Conservation (phyloP, 495 filamentous ascomycete genomes). For the Xylaria telfairii region DNA sequence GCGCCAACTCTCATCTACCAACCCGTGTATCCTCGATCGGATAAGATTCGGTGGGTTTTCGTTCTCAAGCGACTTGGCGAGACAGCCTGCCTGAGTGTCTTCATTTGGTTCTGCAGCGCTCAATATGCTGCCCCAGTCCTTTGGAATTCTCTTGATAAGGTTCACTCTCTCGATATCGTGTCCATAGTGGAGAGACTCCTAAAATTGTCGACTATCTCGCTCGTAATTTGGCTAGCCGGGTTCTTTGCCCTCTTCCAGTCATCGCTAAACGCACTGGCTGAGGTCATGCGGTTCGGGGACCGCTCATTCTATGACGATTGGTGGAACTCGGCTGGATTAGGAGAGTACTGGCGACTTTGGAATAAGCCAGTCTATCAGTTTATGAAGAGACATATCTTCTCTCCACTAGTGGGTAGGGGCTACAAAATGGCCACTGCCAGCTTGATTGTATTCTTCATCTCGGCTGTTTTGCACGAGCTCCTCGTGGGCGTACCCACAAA, state of each 20-base stretch:
- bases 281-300: slow-evolving; percentile 88
- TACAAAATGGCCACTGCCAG: slow-evolving; percentile 72
- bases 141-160: slow-evolving; percentile 84
- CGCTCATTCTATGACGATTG: slow-evolving; percentile 94
- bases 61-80: slow-evolving; percentile 83
- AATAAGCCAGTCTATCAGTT: slow-evolving; percentile 97
- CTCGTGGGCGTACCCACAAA: slow-evolving; percentile 95
- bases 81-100: slow-evolving; percentile 72
- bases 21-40: slow-evolving; percentile 87
- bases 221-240: slow-evolving; percentile 94
- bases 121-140: slow-evolving; percentile 93
- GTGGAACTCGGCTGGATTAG: slow-evolving; percentile 92
- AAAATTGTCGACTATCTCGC: slow-evolving; percentile 91
- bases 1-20: slow-evolving; percentile 97
- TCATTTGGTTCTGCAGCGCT: slow-evolving; percentile 91
- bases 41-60: slow-evolving; percentile 81
- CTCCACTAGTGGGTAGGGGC: slow-evolving; percentile 81
- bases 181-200: slow-evolving; percentile 87
- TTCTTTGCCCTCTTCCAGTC: slow-evolving; percentile 97
- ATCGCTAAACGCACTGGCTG: slow-evolving; percentile 85
- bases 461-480: slow-evolving; percentile 87
- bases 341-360: slow-evolving; percentile 93
- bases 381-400: slow-evolving; percentile 92
- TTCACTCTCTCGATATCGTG: slow-evolving; percentile 78
- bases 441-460: slow-evolving; percentile 81